phyloP scores from a whole-genome alignment of 1,284 basidiomycete genomes.

The Apiotrichum mycotoxinovorans region DNA sequence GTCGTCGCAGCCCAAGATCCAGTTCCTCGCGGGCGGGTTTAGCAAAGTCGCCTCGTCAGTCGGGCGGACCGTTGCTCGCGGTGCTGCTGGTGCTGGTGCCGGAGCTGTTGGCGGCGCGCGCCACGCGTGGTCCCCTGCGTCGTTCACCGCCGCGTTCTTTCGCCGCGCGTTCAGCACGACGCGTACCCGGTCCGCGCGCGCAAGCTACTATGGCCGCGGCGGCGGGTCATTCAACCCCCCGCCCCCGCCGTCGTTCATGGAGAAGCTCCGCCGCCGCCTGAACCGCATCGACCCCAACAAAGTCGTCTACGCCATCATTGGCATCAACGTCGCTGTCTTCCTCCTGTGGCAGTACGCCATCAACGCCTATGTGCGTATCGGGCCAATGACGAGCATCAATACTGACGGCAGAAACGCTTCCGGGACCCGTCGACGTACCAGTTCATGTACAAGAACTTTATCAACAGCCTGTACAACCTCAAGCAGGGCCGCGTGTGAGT shows the following conservation, averaged over 20 bases:
- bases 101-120: not conserved
- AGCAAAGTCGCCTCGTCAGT: not conserved
- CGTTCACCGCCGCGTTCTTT: constrained; percentile 3
- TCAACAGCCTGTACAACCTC: constrained; percentile 59
- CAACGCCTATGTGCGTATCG: constrained; percentile 32
- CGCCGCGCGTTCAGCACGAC: constrained; percentile 8
- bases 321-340: constrained; percentile 42
- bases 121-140: not conserved
- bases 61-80: no score
- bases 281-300: constrained; percentile 3
- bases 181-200: not conserved
- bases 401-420: constrained; percentile 36
- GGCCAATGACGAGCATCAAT: not conserved
- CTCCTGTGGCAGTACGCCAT: constrained; percentile 48
- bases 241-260: not conserved
- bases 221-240: not conserved
- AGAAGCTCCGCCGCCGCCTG: not conserved
- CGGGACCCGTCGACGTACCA: constrained; percentile 55
- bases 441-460: constrained; percentile 70
- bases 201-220: not conserved
- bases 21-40: not conserved
- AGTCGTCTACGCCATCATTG: constrained; percentile 30
- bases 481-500: constrained; percentile 60
- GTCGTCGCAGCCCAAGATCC: constrained; percentile 4
- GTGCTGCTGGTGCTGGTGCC: not conserved